Conservation (phyloP, 495 filamentous ascomycete species). For the Neurospora tetrasperma region DNA sequence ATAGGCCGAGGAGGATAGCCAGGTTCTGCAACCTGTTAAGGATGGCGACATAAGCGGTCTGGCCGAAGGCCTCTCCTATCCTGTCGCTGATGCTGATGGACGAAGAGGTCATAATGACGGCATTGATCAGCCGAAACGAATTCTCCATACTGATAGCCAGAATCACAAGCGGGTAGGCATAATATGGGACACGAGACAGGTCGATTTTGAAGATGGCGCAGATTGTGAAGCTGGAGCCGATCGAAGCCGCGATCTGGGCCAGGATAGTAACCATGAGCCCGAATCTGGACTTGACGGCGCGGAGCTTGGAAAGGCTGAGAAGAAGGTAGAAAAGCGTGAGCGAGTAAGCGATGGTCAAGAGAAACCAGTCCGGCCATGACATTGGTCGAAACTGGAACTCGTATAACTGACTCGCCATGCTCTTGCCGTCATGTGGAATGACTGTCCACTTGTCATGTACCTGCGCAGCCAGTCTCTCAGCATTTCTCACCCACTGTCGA, state of each 20-base stretch:
- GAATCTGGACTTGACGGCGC: slow-evolving; percentile 56
- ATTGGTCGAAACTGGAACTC: slow-evolving; percentile 64
- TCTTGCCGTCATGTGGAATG: slow-evolving; percentile 46
- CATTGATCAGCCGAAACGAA: slow-evolving; percentile 62
- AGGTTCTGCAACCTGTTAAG: slow-evolving; percentile 51
- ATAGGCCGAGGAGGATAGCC: slow-evolving; percentile 44
- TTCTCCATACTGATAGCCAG: slow-evolving; percentile 62
- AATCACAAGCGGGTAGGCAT: slow-evolving; percentile 60
- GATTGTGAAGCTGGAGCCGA: slow-evolving; percentile 54
- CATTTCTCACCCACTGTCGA: slow-evolving; percentile 46
- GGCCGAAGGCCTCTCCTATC: slow-evolving; percentile 56
- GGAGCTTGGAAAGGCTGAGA: slow-evolving; percentile 46
- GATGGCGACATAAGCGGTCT: slow-evolving; percentile 55
- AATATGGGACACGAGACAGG: slow-evolving; percentile 48
- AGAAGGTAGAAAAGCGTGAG: slow-evolving; percentile 48
- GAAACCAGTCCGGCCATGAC: slow-evolving; percentile 45
- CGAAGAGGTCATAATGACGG: slow-evolving; percentile 53
- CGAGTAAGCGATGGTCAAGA: slow-evolving; percentile 50
- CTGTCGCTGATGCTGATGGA: slow-evolving; percentile 47
- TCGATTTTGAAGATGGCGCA: slow-evolving; percentile 52
- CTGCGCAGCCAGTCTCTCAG: slow-evolving; percentile 34
- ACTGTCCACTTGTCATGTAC: slow-evolving; percentile 44
- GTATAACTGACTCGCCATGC: slow-evolving; percentile 46
- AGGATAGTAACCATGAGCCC: slow-evolving; percentile 57
- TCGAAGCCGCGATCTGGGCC: slow-evolving; percentile 55